Evolutionary conservation across 2,329 filamentous ascomycete species (phyloP).

Genomic region (Microascus cirrosus): DNA sequence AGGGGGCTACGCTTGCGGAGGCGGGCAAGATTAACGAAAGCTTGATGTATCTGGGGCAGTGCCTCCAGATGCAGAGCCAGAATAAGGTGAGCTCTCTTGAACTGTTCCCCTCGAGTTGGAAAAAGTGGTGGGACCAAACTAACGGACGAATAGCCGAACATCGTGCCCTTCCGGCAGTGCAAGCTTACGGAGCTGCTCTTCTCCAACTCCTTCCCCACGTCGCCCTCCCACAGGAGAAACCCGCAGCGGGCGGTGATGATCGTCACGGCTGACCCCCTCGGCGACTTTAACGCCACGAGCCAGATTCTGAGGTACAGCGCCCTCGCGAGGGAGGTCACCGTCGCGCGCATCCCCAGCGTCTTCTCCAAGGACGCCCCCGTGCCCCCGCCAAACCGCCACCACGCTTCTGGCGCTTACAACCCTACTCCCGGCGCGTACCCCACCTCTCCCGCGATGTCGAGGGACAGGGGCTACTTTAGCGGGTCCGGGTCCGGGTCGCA

Average conservation of each 20-base stretch:
- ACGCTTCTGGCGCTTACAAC: slow-evolving; percentile 10
- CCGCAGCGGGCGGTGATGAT: slow-evolving; percentile 92
- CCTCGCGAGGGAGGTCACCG: slow-evolving; percentile 82
- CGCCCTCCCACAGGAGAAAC: slow-evolving; percentile 39
- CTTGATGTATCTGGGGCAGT: slow-evolving; percentile 96
- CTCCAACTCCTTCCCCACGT: slow-evolving; percentile 69
- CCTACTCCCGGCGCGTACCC: slow-evolving; percentile 2
- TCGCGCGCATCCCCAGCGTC: slow-evolving; percentile 77
- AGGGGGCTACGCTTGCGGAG: slow-evolving; percentile 83
- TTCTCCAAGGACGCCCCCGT: slow-evolving; percentile 39
- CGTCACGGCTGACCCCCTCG: slow-evolving; percentile 83
- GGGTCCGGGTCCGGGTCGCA: slow-evolving; percentile 12
- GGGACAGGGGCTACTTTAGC: not conserved
- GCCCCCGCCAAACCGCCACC: slow-evolving; percentile 6
- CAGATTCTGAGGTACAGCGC: slow-evolving; percentile 94
- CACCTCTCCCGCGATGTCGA: not conserved
- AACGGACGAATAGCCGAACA: slow-evolving; percentile 40
- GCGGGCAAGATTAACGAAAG: slow-evolving; percentile 98
- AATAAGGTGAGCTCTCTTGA: slow-evolving; percentile 48
- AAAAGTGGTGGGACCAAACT: not conserved
- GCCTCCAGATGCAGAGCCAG: slow-evolving; percentile 88
- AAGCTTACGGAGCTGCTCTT: slow-evolving; percentile 79
- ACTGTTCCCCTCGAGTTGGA: not conserved
- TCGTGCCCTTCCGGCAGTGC: slow-evolving; percentile 73
- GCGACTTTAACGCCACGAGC: slow-evolving; percentile 93